These are phyloP conservation scores for Eimeria mitis DNA, from an alignment of 169 alveolate genomes.

Conservation along the genomic window DNA sequence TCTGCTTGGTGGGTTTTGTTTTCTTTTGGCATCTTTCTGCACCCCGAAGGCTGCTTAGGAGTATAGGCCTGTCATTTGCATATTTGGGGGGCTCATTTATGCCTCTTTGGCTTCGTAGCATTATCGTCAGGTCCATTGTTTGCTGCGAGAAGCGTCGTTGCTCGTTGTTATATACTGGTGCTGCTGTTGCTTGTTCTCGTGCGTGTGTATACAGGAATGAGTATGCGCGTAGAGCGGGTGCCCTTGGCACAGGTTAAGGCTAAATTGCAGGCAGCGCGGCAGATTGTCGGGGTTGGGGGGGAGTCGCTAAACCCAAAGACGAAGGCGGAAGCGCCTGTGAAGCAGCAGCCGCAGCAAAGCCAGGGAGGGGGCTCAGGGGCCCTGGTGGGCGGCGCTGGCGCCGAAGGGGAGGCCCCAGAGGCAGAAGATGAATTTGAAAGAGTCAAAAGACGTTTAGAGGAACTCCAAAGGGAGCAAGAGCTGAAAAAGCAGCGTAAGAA, in stretches of 20 bases:
- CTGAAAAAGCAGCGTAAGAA: constrained; percentile 71
- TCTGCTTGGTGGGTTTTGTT: constrained; percentile 88
- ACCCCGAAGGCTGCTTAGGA: background rate
- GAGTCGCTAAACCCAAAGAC: constrained; percentile 24
- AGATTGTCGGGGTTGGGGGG: constrained; percentile 4
- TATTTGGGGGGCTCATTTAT: no score
- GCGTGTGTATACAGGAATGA: constrained; percentile 85
- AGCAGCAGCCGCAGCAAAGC: background rate
- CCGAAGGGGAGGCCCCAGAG: constrained; percentile 35
- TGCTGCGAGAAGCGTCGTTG: no score
- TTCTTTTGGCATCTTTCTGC: background rate
- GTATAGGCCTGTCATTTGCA: background rate
- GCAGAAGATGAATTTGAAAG: constrained; percentile 81
- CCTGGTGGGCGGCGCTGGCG: background rate
- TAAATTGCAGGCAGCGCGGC: constrained; percentile 79
- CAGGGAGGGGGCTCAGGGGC: constrained; percentile 9
- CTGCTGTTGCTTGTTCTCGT: background rate
- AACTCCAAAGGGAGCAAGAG: constrained; percentile 73
- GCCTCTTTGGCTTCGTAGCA: no score
- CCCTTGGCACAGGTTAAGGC: constrained; percentile 90
- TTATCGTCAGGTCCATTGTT: background rate
- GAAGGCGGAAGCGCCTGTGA: background rate
- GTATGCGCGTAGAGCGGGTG: constrained; percentile 96
- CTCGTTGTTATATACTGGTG: background rate
- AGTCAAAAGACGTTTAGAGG: constrained; percentile 85